phyloP scores from a whole-genome alignment of 208 protist species.

The Crithidia sp. region DNA sequence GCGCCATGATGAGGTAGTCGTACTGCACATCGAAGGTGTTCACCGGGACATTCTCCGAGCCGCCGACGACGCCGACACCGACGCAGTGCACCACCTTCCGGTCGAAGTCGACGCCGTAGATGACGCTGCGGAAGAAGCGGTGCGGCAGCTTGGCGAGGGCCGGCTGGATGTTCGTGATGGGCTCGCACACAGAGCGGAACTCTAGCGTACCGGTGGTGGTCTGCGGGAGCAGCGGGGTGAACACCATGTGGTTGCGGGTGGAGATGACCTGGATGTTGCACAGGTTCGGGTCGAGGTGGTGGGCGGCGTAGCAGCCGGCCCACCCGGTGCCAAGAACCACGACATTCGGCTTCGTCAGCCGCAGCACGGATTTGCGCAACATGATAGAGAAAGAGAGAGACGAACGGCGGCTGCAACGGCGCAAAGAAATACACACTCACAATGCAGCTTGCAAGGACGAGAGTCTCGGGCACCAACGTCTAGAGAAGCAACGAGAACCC shows the following conservation, averaged over 20 bases:
- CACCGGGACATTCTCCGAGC: constrained; percentile 64
- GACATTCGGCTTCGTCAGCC: constrained; percentile 75
- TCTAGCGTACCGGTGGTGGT: constrained; percentile 93
- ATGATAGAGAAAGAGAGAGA: constrained; percentile 26
- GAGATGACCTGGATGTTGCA: constrained; percentile 91
- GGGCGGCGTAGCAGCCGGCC: constrained; percentile 84
- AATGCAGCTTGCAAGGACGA: too few species aligned
- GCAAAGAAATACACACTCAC: too few species aligned
- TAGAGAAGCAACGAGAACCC: too few species aligned
- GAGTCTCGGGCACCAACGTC: too few species aligned
- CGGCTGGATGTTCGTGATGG: constrained; percentile 82
- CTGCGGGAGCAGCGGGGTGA: constrained; percentile 94
- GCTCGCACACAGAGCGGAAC: constrained; percentile 90
- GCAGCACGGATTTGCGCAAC: constrained; percentile 35
- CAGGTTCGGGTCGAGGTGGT: constrained; percentile 69
- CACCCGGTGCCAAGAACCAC: constrained; percentile 93
- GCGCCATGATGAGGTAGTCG: constrained; percentile 92
- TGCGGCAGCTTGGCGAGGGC: constrained; percentile 81
- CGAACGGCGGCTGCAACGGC: too few species aligned
- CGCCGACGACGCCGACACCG: constrained; percentile 69
- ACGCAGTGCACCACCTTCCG: constrained; percentile 77
- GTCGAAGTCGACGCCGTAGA: constrained; percentile 85
- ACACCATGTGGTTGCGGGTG: constrained; percentile 94
- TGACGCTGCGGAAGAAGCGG: constrained; percentile 79
- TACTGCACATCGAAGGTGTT: constrained; percentile 88